Base-by-base conservation (phyloP, 352 stramenopile genomes). In the Phytophthora parvispora region DNA sequence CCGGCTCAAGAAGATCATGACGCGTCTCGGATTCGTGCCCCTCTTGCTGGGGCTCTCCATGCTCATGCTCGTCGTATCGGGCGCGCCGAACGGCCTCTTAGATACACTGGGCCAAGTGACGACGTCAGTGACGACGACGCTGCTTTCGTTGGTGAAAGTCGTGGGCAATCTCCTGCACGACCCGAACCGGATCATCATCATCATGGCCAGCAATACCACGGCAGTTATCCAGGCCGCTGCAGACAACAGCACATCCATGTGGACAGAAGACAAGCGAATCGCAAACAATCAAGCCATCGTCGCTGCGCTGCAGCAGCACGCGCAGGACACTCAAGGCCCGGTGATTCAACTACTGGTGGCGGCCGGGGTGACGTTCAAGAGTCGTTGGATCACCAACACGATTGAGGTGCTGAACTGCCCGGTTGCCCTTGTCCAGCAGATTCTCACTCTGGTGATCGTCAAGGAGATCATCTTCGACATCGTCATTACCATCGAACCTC, bases 361-460 rank as follows among this genome's bases (percentile, higher is more conserved):
- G 18, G 12, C 32, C 2, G 64, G 51, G 0, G n/a, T 72, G 13
- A 10, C 53, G 12, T 77, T 60, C 40, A 42, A 59, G 20, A 64
- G 32, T 25, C 42, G 67, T 34, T 86, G 78, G 78, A 81, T 86
- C 65, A 74, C n/a, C 49, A 83, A 83, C 73, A 74, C 74, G 16
- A 63, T 86, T 16, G 47, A 67, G 32, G 64, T 86, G 12, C 27
- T 76, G 32, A 61, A 83, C 24, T 57, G 40, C 18, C 60, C 78
- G 27, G n/a, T 67, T 6, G 27, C 48, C 10, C 16, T 82, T 24
- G 42, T 78, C 6, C 36, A 69, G 25, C 8, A 64, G n/a, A 57
- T 86, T 28, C 36, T 72, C 10, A 15, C 36, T 3, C 25, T 81
- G 13, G 2, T 59, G 9, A 25, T 36, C 3, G 72, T 86, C 16